phyloP scores from a whole-genome alignment of 768 basidiomycete genomes.

The Fomitopsis pulvina region DNA sequence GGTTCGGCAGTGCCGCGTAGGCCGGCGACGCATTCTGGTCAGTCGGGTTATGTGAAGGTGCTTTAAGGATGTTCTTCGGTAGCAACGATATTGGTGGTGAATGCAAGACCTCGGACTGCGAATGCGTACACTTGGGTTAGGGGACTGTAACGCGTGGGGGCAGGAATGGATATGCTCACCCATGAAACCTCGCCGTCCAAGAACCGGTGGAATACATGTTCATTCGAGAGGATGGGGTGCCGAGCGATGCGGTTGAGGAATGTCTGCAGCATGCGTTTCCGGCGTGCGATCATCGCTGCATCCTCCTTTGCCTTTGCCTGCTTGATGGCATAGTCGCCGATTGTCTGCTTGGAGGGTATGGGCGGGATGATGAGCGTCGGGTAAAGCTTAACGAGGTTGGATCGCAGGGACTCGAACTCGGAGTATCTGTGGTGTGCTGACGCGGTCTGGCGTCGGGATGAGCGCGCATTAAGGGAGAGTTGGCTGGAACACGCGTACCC shows the following conservation, averaged over 20 bases:
- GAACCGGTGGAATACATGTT: conserved; percentile 95
- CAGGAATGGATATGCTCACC: conserved; percentile 40
- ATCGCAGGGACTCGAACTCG: conserved; percentile 91
- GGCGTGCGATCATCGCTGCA: conserved; percentile 79
- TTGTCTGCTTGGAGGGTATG: conserved; percentile 93
- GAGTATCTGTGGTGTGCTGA: conserved; percentile 91
- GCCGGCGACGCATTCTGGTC: conserved; percentile 66
- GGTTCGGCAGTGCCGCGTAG: conserved; percentile 83
- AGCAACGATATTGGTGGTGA: conserved; percentile 86
- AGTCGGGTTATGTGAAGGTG: conserved; percentile 91
- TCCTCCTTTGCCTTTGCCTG: conserved; percentile 97
- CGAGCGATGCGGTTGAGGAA: conserved; percentile 86
- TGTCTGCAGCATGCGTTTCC: conserved; percentile 93
- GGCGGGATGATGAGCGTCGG: conserved; percentile 96
- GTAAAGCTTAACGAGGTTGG: conserved; percentile 78
- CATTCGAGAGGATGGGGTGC: conserved; percentile 94
- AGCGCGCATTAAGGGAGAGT: conserved; percentile 1
- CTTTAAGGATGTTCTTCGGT: conserved; percentile 94
- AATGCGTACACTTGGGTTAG: conserved; percentile 5
- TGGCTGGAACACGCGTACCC: conserved; percentile 39
- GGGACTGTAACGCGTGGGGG: background rate
- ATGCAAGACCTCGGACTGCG: conserved; percentile 83
- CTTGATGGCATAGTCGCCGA: conserved; percentile 96
- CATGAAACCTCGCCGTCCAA: conserved; percentile 94
- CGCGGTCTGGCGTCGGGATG: conserved; percentile 45